Base-by-base conservation (phyloP, 75 land plant genomes). In the Pseudotsuga menziesii region DNA sequence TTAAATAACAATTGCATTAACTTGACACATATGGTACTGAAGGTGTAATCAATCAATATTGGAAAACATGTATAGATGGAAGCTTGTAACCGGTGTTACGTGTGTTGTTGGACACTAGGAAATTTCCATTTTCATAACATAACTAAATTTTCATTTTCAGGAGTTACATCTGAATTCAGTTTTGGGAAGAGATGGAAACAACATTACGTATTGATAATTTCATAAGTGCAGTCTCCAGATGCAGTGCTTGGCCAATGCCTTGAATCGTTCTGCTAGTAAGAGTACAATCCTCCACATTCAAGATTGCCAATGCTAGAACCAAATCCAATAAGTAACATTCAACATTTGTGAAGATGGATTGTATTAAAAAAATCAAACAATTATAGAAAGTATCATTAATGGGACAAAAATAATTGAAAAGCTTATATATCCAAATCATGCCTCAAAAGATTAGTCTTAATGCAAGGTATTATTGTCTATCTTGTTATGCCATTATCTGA, bases 211-310 rank as follows among this genome's bases (percentile, higher is more conserved):
- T 59, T 66, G 70, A 85, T 59, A 96, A 89, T 35, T 93, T 90
- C 56, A 87, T 76, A 57, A 96, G 88, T 13, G 58, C 52, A 72
- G 91, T 87, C 39, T 79, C 86, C 57, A 78, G 58, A 74, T 78
- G 78, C 76, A 96, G 77, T 29, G 87, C 76, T 81, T 85, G 85
- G 57, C 88, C 80, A 77, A 96, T 79, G 77, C 84, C 89, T 74
- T 87, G 88, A 39, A 94, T 80, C 41, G 99, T 85, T 79, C 95
- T 88, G 29, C 98, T 85, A 35, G 98, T 94, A 82, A 96, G 86
- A 35, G 89, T 85, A 77, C 99, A 96, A 44, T 78, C 76, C 67
- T 94, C 95, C 63, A 96, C 77, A 56, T 91, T 87, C 80, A 96
- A 87, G 75, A 88, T 88, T 56, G 86, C 89, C 61, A 96, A 87